Percentiles rank a stretch among this genome's conserved stretches.
Conservation (phyloP, 2,329 filamentous ascomycete genomes). For the Phaeosphaeria sp. region DNA sequence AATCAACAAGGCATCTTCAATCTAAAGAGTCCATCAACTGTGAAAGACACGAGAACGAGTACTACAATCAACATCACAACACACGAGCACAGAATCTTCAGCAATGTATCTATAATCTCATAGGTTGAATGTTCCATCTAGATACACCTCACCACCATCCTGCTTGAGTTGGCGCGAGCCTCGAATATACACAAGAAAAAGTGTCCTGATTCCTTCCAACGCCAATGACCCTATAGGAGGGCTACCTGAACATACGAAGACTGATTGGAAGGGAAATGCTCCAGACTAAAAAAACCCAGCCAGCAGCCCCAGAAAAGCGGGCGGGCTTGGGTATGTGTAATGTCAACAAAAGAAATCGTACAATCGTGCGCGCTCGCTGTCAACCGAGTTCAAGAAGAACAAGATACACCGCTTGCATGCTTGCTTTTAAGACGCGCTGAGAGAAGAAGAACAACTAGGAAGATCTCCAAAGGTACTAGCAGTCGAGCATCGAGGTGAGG, state of each 20-base stretch:
- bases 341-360: conserved; percentile 41
- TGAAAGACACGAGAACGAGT: no score
- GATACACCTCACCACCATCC: background rate
- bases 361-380: conserved; percentile 30
- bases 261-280: conserved; percentile 5
- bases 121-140: background rate
- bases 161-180: background rate
- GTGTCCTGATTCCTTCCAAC: background rate
- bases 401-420: conserved; percentile 4
- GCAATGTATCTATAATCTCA: background rate
- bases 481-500: conserved; percentile 46
- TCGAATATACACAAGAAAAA: background rate
- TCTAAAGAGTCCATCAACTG: no score
- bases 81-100: background rate
- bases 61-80: background rate
- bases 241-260: background rate
- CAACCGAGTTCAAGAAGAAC: conserved; percentile 15
- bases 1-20: no score
- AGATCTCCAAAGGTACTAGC: conserved; percentile 17
- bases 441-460: conserved; percentile 7
- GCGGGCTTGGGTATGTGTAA: conserved; percentile 14
- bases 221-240: background rate
- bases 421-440: conserved; percentile 5
- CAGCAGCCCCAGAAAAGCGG: background rate
- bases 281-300: conserved; percentile 3